Conservation (phyloP, 2,329 filamentous ascomycete species). For the Ustilaginoidea virens region DNA sequence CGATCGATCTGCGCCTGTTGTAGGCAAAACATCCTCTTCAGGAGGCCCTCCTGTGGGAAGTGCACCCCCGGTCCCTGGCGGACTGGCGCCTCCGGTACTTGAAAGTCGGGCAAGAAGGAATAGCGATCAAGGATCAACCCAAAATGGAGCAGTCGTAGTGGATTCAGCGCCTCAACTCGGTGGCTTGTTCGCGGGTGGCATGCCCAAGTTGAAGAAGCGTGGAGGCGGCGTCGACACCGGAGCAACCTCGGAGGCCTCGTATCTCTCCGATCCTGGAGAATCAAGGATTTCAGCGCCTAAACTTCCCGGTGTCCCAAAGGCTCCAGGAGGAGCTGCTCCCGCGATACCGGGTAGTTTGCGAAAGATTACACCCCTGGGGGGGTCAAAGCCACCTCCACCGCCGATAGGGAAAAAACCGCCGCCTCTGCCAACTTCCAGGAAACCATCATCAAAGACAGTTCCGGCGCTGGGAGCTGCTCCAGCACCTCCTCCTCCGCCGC, state of each 20-base stretch:
- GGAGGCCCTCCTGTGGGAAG: constrained; percentile 50
- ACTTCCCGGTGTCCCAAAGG: constrained; percentile 41
- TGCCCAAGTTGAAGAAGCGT: constrained; percentile 85
- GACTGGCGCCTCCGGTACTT: constrained; percentile 57
- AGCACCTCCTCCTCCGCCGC: constrained; percentile 18
- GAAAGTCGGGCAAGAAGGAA: constrained; percentile 65
- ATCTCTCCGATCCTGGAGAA: constrained; percentile 60
- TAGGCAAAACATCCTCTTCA: constrained; percentile 24
- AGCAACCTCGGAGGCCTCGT: constrained; percentile 44
- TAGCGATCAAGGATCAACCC: constrained; percentile 51
- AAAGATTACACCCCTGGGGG: constrained; percentile 32
- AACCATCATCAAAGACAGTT: constrained; percentile 29
- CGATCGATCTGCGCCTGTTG: constrained; percentile 70
- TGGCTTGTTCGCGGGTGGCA: constrained; percentile 82
- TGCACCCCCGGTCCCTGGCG: constrained; percentile 61
- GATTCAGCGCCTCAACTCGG: constrained; percentile 60
- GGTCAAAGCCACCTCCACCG: constrained; percentile 44
- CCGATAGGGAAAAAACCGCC: constrained; percentile 64
- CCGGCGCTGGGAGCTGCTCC: constrained; percentile 19
- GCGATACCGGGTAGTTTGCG: constrained; percentile 43
- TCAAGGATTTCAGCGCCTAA: constrained; percentile 18
- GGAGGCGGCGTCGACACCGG: constrained; percentile 67
- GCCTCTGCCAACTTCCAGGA: constrained; percentile 43
- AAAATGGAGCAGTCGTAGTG: constrained; percentile 23
- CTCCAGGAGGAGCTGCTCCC: constrained; percentile 44